Percentiles rank a stretch among this genome's conserved stretches.
Conservation (phyloP, 164 flowering plant genomes). For the Vitis amurensis region DNA sequence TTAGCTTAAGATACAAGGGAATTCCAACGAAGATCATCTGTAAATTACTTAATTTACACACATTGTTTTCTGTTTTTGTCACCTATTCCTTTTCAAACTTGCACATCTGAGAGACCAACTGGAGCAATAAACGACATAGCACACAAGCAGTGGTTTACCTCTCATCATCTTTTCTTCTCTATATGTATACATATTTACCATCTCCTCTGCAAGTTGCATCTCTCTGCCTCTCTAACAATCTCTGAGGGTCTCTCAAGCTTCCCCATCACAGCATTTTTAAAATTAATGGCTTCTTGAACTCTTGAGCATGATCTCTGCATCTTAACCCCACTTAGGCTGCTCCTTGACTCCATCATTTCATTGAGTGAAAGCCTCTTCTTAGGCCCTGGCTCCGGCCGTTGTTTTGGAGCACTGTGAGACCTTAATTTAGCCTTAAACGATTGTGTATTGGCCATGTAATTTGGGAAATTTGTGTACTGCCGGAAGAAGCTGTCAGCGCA, state of each 20-base stretch:
- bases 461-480: conserved; percentile 28
- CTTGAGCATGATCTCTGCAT: conserved; percentile 56
- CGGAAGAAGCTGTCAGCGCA: conserved; percentile 34
- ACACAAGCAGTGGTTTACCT: too few relatives aligned
- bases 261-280: conserved; percentile 59
- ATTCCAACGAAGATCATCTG: too few relatives aligned
- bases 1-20: too few relatives aligned
- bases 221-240: conserved; percentile 18
- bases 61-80: too few relatives aligned
- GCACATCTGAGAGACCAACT: too few relatives aligned
- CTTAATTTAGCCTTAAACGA: conserved; percentile 58
- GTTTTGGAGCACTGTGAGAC: conserved; percentile 63
- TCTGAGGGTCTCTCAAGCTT: conserved; percentile 42
- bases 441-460: conserved; percentile 55
- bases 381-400: conserved; percentile 43
- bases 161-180: too few relatives aligned
- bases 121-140: too few relatives aligned
- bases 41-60: too few relatives aligned
- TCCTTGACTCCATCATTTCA: conserved; percentile 58
- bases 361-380: conserved; percentile 41
- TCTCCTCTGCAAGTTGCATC: conserved; percentile 9
- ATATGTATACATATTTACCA: conserved; percentile 8
- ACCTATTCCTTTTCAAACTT: too few relatives aligned
- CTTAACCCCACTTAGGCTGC: conserved; percentile 43
- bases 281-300: conserved; percentile 40